Evolutionary conservation across 306 rosid genomes (phyloP), one percentile per base, ranked within the genome.

Genomic region (Quercus rubra): DNA sequence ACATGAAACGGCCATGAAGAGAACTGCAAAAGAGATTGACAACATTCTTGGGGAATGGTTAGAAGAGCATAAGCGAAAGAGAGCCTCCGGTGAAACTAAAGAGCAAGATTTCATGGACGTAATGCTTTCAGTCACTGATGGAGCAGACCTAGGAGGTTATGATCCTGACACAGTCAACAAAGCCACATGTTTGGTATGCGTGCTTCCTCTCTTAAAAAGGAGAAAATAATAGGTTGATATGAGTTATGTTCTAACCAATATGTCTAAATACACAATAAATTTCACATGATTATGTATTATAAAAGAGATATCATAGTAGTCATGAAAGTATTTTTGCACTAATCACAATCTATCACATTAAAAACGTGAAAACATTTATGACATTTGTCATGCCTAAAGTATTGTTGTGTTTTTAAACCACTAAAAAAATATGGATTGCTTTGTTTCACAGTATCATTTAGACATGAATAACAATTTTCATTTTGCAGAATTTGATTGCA

Each of bases 151-250:
- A 55, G 84, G 66, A 1, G 83, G 83, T 31, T 68, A 68, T 13
- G 85, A 86, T 9, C 73, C 63, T 12, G 90, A 88, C 33, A 87
- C 87, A 1, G 64, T 89, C 52, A 78, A 1, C 83, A 91, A 87
- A 85, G 86, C 91, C 10, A 89, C 91, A 0, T 79, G 82, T 58
- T 12, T 83, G 92, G 94, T 87, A 90, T 0, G 70, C 9, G 0
- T 27, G 18, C 21, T 7, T n/a, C 43, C 43, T 38, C 41, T 35
- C 41, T 35, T 35, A 35, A 35, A 35, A 35, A 35, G 8, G 8
- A 35, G 8, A 35, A 35, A 35, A 35, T 35, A 35, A 35, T 35
- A 35, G 0, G 41, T 35, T 1, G 41, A 35, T 35, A 35, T 35
- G 41, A 35, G 41, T 6, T 35, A 35, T 35, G 41, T 35, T 35